These are phyloP conservation scores for Tricholoma matsutake DNA, from an alignment of 768 basidiomycete genomes.

Conservation along the genomic window DNA sequence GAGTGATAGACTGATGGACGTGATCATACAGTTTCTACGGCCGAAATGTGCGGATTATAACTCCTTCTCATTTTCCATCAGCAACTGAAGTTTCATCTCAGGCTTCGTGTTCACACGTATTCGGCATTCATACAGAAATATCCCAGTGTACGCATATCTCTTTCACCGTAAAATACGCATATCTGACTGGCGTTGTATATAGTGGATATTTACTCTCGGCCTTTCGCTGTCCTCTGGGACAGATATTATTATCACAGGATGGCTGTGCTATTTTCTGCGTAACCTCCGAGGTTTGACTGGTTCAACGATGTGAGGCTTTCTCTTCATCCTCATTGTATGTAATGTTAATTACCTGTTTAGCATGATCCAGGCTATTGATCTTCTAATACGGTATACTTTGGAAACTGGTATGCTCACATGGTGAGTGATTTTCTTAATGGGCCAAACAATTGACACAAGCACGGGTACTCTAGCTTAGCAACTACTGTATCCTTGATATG, in stretches of 20 bases:
- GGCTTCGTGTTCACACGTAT: constrained; percentile 17
- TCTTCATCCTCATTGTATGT: background rate
- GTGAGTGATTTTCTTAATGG: constrained; percentile 18
- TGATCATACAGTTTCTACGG: constrained; percentile 18
- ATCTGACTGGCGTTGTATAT: background rate
- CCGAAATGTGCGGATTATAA: constrained; percentile 16
- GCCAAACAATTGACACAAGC: background rate
- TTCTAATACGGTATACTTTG: constrained; percentile 39
- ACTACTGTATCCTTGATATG: constrained; percentile 41
- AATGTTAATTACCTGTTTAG: constrained; percentile 16
- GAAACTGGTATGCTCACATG: constrained; percentile 41
- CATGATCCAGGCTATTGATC: constrained; percentile 36
- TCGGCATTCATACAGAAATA: constrained; percentile 14
- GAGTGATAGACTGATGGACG: background rate
- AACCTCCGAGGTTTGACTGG: constrained; percentile 26
- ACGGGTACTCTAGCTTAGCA: constrained; percentile 29
- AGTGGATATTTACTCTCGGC: constrained; percentile 44
- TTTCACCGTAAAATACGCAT: background rate
- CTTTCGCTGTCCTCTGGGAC: constrained; percentile 37
- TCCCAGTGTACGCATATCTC: constrained; percentile 15
- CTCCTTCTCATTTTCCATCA: background rate
- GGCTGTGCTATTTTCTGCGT: constrained; percentile 35
- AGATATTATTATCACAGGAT: constrained; percentile 37
- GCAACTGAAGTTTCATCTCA: background rate
- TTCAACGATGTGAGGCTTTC: constrained; percentile 23